Base-by-base conservation (phyloP, 1,284 basidiomycete species). In the Trichosporon sp. region DNA sequence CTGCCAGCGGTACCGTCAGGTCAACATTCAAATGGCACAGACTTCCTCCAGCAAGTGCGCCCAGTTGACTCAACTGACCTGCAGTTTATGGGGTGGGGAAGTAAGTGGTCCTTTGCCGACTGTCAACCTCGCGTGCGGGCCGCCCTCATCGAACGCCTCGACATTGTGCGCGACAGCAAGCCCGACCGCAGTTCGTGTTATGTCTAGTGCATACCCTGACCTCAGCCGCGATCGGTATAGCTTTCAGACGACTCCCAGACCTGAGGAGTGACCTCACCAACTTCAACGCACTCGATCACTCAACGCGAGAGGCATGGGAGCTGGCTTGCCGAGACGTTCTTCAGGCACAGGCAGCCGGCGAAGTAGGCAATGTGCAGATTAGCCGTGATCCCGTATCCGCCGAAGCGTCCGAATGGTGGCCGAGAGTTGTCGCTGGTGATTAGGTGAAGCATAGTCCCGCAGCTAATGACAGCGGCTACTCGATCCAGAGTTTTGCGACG, bases 21-120 rank as follows among this genome's bases (percentile, higher is more conserved):
- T 11, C 47, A 13, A 11, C 15, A 7, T 32, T 60, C 27, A 60
- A 60, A 32, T 60, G 56, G 56, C 27, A 60, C 29, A 15, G 56
- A 1, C 29, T 60, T 18, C 56, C 56, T 60, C 56, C 56, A 32
- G 56, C 18, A 60, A 25, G 29, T 31, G 7, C 29, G 2, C 8
- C 2, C 15, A 6, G 18, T 18, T 60, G 27, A 18, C 56, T n/a
- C 29, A 29, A 29, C 56, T 60, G 29, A 60, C 56, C 13, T 7
- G 18, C 31, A 60, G 56, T 60, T 60, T 60, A 31, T 60, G 29
- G 56, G 56, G 11, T 60, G 56, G 56, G 56, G 56, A n/a, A 60
- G 56, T 18, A 31, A 32, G 29, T 60, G 56, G 27, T 25, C 27
- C 15, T 60, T 29, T 18, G 56, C 18, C 8, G 56, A 60, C 6